Percentiles rank a stretch among this genome's conserved stretches.
Conservation (phyloP, 768 basidiomycete species). For the Termitomyces bulborhizus region DNA sequence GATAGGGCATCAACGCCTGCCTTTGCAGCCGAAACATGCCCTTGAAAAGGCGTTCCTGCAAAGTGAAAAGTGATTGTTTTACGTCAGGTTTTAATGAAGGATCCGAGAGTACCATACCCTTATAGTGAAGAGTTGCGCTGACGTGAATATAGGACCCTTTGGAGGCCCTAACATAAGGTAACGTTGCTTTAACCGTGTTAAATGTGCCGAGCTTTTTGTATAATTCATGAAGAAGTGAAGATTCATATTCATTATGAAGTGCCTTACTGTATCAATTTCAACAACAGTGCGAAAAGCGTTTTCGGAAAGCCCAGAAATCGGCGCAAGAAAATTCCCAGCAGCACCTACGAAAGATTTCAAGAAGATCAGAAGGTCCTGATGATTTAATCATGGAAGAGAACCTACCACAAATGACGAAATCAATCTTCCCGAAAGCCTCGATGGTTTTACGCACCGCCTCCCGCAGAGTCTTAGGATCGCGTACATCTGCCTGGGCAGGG, state of each 20-base stretch:
- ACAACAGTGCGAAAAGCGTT: constrained; percentile 91
- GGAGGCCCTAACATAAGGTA: constrained; percentile 61
- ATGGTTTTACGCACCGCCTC: constrained; percentile 74
- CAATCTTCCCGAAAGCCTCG: constrained; percentile 76
- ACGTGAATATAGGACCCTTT: constrained; percentile 86
- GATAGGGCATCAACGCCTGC: constrained; percentile 90
- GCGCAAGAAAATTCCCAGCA: constrained; percentile 93
- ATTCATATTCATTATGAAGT: not conserved
- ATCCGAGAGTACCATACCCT: constrained; percentile 39
- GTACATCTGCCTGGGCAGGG: constrained; percentile 74
- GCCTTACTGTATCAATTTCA: constrained; percentile 82
- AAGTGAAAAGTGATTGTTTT: not conserved
- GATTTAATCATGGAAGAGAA: not conserved
- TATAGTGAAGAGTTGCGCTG: constrained; percentile 84
- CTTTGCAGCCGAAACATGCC: constrained; percentile 92
- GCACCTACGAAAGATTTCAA: constrained; percentile 48
- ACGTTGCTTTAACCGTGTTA: constrained; percentile 91
- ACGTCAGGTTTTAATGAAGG: not conserved
- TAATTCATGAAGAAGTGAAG: not conserved
- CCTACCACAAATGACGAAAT: constrained; percentile 92
- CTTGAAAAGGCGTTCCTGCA: constrained; percentile 77
- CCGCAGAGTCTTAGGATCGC: constrained; percentile 64
- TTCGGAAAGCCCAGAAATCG: constrained; percentile 76
- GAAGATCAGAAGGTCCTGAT: not conserved
- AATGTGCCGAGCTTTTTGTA: constrained; percentile 73